Conservation (phyloP, 202 grass and related monocot species). For the Dendrocalamus latiflorus region DNA sequence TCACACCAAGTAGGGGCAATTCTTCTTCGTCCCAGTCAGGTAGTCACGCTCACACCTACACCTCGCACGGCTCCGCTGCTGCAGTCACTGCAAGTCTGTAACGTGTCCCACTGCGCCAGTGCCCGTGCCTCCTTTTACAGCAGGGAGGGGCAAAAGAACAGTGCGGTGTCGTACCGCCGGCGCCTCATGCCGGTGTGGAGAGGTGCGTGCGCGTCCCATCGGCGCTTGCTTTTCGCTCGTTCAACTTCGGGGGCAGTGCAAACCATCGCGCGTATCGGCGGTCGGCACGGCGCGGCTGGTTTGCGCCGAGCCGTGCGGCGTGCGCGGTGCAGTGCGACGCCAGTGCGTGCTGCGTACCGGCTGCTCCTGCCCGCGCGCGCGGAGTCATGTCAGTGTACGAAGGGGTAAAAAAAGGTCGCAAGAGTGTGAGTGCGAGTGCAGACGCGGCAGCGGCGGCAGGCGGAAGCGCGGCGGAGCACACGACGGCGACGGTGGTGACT, state of each 20-base stretch:
- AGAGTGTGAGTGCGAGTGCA: neutral
- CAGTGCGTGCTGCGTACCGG: neutral
- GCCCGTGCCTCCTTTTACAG: neutral
- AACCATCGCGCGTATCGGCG: neutral
- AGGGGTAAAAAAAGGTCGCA: neutral
- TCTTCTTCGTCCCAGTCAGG: too few species aligned
- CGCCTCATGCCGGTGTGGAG: neutral
- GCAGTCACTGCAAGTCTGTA: neutral
- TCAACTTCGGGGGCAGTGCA: neutral
- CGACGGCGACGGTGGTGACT: neutral
- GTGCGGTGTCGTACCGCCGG: neutral
- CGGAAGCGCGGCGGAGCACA: neutral
- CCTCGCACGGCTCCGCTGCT: too few species aligned
- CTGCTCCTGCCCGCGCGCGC: neutral
- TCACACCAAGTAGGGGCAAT: too few species aligned
- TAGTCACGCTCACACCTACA: too few species aligned
- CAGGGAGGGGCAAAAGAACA: neutral
- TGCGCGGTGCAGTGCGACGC: neutral
- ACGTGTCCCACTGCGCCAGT: neutral
- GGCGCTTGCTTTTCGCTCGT: too few species aligned
- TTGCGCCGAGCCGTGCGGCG: neutral
- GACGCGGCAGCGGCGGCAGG: neutral
- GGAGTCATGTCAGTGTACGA: neutral
- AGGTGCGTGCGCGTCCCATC: neutral
- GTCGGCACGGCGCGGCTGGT: neutral